phyloP scores from a whole-genome alignment of 805 yeast genomes.

The Yamadazyma philogaea region DNA sequence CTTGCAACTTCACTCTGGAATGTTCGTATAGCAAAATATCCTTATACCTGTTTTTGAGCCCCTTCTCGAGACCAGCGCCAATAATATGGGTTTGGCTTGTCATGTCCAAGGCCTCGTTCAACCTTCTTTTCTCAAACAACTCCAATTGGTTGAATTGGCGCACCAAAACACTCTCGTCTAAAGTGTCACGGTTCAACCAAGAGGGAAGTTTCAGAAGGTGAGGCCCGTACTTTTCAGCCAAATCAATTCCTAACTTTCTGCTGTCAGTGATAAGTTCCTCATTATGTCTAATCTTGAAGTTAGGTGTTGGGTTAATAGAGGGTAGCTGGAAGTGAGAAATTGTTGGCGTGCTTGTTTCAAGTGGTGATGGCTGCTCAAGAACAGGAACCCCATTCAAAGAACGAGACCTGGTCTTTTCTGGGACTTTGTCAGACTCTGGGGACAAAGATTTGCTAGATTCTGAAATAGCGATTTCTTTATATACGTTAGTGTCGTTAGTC shows the following conservation, averaged over 20 bases:
- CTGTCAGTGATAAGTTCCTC: slow-evolving; percentile 51
- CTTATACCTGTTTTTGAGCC: slow-evolving; percentile 79
- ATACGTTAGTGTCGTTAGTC: slow-evolving; percentile 9
- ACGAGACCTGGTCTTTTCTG: slow-evolving; percentile 15
- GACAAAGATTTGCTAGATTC: background rate
- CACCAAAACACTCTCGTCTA: slow-evolving; percentile 4
- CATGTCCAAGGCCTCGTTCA: slow-evolving; percentile 39
- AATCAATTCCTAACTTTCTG: slow-evolving; percentile 26
- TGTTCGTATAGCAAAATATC: slow-evolving; percentile 88
- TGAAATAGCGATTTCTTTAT: slow-evolving; percentile 10
- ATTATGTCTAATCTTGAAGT: slow-evolving; percentile 46
- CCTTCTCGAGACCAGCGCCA: slow-evolving; percentile 76
- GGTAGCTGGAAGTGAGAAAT: slow-evolving; percentile 58
- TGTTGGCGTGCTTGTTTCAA: slow-evolving; percentile 30
- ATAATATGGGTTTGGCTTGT: slow-evolving; percentile 38
- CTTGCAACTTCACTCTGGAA: slow-evolving; percentile 63
- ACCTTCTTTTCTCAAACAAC: slow-evolving; percentile 62
- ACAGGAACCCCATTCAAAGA: slow-evolving; percentile 18
- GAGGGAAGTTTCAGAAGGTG: slow-evolving; percentile 23
- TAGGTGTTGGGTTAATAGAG: background rate
- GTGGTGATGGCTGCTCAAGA: slow-evolving; percentile 6
- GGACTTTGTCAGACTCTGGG: background rate
- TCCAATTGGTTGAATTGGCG: slow-evolving; percentile 62
- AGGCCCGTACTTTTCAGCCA: slow-evolving; percentile 11
- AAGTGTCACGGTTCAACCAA: slow-evolving; percentile 22